Evolutionary conservation across 225 moss, liverwort and hornwort genomes (phyloP), one percentile per base, ranked within the genome.

Genomic region (Sphagnum contortum): DNA sequence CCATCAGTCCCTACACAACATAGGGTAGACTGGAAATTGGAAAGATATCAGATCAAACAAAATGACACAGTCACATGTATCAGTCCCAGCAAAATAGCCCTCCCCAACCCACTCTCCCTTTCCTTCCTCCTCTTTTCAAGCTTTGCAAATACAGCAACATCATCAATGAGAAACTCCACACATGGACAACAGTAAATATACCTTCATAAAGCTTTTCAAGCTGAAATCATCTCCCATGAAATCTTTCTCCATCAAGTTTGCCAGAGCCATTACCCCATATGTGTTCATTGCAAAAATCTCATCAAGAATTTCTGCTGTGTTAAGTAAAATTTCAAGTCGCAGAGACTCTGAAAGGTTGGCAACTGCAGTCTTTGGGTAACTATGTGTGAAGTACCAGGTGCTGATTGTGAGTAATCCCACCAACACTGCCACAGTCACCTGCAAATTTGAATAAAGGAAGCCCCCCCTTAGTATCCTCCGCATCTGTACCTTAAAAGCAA

Each of bases 341-440:
- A 80, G 56, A 9, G 91, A 82, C 64, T 85, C 87, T 4, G 83
- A 76, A 60, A 82, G 74, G 72, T 69, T 75, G 62, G 79, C 84
- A 57, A 82, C 76, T 71, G 76, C 88, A 44, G 83, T 84, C 77
- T 88, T 88, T 5, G 86, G 81, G 65, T 83, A 88, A 66, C 83
- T 86, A 50, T 86, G 86, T n/a, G 86, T 80, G 64, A 82, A 91
- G 66, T 83, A 88, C 86, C 91, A 86, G 49, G 83, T 80, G 61
- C 86, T 81, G 55, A 91, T 78, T 48, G 81, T 76, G 66, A 91
- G 12, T 67, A 82, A 77, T 68, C 81, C 88, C 62, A 88, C 78
- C 57, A 91, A 64, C 68, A 88, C 83, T 74, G 80, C 75, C 76
- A 88, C 83, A 2, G 83, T 84, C 49, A 84, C 80, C 83, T 84